A percentile compares a stretch with the other conserved stretches of the same genome.
These are phyloP conservation scores for Schizonepeta tenuifolia DNA, from an alignment of 257 asterid species.

Conservation along the genomic window DNA sequence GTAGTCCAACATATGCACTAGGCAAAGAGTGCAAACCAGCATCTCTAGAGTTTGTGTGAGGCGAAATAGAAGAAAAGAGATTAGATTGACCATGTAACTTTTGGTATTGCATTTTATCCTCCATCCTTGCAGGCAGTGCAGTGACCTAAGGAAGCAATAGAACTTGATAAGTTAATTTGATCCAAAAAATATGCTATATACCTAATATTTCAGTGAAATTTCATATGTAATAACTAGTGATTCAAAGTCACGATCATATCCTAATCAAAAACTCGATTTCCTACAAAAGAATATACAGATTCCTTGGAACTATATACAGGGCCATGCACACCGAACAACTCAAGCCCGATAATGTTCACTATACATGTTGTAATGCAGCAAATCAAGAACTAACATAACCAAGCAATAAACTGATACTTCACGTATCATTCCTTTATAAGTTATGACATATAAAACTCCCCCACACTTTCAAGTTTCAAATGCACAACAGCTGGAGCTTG, in stretches of 20 bases:
- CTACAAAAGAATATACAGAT: neutral
- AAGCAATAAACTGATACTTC: neutral
- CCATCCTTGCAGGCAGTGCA: conserved; percentile 48
- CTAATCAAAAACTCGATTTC: neutral
- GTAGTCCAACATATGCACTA: conserved; percentile 52
- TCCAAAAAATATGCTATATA: conserved; percentile 12
- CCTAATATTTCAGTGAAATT: neutral
- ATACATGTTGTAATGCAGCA: neutral
- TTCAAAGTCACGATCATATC: conserved; percentile 1
- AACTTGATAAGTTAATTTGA: neutral
- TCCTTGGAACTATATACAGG: neutral
- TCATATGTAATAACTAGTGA: neutral
- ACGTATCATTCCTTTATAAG: neutral
- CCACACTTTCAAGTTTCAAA: neutral
- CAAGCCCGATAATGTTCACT: neutral
- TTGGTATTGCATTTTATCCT: conserved; percentile 38
- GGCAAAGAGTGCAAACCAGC: conserved; percentile 35
- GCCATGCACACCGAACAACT: neutral
- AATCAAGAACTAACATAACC: neutral
- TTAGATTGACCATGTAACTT: conserved; percentile 50
- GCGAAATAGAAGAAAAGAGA: conserved; percentile 48
- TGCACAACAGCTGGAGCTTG: neutral
- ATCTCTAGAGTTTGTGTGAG: conserved; percentile 43
- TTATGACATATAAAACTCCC: neutral
- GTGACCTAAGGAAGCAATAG: conserved; percentile 36